Evolutionary conservation across 768 basidiomycete species (phyloP).

Genomic region (Trametes cinnabarina): DNA sequence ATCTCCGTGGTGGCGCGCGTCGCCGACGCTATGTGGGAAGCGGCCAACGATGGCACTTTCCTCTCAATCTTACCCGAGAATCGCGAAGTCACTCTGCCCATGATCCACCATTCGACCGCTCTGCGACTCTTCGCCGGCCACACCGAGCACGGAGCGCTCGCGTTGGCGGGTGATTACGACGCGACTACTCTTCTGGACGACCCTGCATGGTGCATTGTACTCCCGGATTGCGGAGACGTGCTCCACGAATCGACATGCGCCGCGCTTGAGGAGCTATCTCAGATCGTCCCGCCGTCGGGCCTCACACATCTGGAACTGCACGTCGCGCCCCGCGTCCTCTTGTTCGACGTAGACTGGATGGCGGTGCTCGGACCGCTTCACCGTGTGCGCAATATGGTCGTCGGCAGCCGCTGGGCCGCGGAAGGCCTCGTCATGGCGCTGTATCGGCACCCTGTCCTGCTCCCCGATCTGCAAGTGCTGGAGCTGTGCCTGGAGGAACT

Average conservation of each 20-base stretch:
- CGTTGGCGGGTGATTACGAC: background rate
- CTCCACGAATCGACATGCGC: background rate
- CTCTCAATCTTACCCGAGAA: constrained; percentile 1
- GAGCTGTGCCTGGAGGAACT: background rate
- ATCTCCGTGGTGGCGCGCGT: background rate
- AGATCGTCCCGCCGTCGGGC: background rate
- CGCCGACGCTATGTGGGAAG: constrained; percentile 3
- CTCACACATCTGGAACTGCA: background rate
- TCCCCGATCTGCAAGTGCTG: background rate
- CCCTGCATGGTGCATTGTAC: background rate
- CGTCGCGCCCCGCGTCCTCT: background rate
- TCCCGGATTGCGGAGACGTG: background rate
- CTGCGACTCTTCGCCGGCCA: constrained; percentile 1
- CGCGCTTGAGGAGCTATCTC: background rate
- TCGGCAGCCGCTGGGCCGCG: background rate
- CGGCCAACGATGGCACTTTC: background rate
- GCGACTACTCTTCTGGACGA: too few species aligned
- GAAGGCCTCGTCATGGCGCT: background rate
- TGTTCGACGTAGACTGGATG: background rate
- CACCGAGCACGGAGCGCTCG: background rate
- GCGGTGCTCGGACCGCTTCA: background rate
- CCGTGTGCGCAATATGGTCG: background rate
- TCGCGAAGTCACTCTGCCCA: background rate
- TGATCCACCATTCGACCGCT: background rate
- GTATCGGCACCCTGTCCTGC: background rate